Evolutionary conservation across 345 rosid species (phyloP), one percentile per base, ranked within the genome.

Genomic region (Laguncularia racemosa): DNA sequence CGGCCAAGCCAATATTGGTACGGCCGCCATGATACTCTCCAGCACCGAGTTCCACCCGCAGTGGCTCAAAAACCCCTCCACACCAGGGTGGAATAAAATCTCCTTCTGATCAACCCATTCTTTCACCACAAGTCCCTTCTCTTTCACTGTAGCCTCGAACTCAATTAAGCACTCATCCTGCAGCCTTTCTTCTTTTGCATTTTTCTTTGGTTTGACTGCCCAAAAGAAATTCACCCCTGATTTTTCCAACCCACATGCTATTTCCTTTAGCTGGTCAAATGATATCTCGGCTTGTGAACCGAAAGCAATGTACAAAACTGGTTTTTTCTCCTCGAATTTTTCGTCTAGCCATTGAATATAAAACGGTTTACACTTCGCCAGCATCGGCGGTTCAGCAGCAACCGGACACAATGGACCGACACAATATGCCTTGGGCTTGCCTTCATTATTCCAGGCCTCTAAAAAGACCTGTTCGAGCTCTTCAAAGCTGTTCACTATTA

Each of bases 1-100:
- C 0, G 96, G 88, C 96, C 91, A 85, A 16, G 84, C 89, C 9
- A 91, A 69, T 18, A 91, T 73, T 0, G 91, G 97, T n/a, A 88
- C 84, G 1, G 81, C 91, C 0, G 76, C 79, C 21, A 86, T 73
- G 62, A 91, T 68, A 67, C 89, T 82, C 66, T 91, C 96, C 57
- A 77, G 48, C 0, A 69, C 73, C 4, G 97, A 91, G 57, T 88
- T 91, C 97, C 96, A 88, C 6, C 96, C 97, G 28, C 96, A 91
- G 44, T 91, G 97, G 43, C 89, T 88, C 58, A 88, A 44, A 45
- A 84, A 85, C 19, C 96, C 96, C 71, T 66, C 19, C 10, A 91
- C 70, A 28, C 84, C 73, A 11, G 21, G 62, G 74, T 91, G 96
- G 56, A 16, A 44, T 15, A 91, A 26, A 44, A 88, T 80, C 63